Conservation (phyloP, 305 asterid genomes). For the Solanum hybrid region DNA sequence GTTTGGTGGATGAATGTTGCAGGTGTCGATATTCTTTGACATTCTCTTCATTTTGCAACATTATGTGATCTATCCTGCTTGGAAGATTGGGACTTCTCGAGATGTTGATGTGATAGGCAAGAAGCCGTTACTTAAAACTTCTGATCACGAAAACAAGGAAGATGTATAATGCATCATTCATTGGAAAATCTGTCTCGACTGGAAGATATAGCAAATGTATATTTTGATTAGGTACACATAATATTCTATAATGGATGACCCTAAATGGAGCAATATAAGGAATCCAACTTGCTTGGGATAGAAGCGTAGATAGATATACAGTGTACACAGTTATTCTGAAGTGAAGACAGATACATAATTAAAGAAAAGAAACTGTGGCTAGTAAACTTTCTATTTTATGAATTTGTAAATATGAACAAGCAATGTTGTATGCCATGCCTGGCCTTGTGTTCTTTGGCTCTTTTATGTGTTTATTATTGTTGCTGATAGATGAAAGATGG, state of each 20-base stretch:
- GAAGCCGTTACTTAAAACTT: conserved; percentile 21
- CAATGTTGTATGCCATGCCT: not conserved
- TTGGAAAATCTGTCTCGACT: not conserved
- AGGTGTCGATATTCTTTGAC: conserved; percentile 38
- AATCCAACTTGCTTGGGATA: not conserved
- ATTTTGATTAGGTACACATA: not conserved
- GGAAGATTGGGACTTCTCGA: conserved; percentile 2
- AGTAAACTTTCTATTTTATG: not conserved
- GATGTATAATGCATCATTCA: conserved; percentile 12
- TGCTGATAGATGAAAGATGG: not conserved
- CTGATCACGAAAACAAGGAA: not conserved
- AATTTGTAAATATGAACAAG: not conserved
- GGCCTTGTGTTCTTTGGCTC: not conserved
- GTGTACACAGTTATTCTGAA: not conserved
- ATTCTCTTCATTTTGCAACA: conserved; percentile 36
- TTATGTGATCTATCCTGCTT: conserved; percentile 28
- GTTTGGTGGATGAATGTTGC: conserved; percentile 6
- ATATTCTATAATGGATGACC: not conserved
- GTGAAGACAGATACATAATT: not conserved
- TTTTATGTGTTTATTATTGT: not conserved
- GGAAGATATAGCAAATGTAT: not conserved
- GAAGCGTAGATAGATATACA: not conserved
- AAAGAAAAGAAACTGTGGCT: not conserved
- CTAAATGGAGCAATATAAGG: not conserved
- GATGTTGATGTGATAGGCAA: conserved; percentile 15